Percentiles rank a stretch among this genome's conserved stretches.
These are phyloP conservation scores for Boechera divaricarpa DNA, from an alignment of 345 rosid genomes.

Conservation along the genomic window DNA sequence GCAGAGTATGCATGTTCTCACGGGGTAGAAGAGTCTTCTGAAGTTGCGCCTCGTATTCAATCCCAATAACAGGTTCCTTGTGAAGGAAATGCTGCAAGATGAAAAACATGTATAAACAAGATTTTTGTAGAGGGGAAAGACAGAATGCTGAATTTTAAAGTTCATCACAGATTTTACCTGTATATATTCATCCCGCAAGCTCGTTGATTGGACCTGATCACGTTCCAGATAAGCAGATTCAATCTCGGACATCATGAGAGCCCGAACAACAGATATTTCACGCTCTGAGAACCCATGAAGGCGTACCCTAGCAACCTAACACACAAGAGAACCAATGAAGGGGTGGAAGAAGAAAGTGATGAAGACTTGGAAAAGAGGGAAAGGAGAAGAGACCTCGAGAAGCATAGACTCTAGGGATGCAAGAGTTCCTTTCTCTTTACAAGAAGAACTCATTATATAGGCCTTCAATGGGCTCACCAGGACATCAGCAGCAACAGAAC, in stretches of 20 bases:
- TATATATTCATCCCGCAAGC: slow-evolving; percentile 83
- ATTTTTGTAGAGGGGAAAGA: slow-evolving; percentile 17
- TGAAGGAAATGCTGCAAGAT: slow-evolving; percentile 73
- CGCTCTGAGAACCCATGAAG: slow-evolving; percentile 94
- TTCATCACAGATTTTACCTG: slow-evolving; percentile 56
- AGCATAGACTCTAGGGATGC: slow-evolving; percentile 90
- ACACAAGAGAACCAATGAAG: slow-evolving; percentile 33
- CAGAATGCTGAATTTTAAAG: slow-evolving; percentile 4
- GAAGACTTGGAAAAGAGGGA: slow-evolving; percentile 25
- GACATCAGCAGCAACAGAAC: slow-evolving; percentile 83
- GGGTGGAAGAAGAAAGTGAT: slow-evolving; percentile 11
- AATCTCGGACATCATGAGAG: slow-evolving; percentile 82
- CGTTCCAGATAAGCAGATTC: slow-evolving; percentile 97
- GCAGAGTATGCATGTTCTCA: slow-evolving; percentile 53
- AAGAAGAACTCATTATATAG: slow-evolving; percentile 75
- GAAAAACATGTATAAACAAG: slow-evolving; percentile 11
- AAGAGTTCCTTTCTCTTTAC: slow-evolving; percentile 83
- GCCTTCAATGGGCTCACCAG: slow-evolving; percentile 81
- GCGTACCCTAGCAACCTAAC: slow-evolving; percentile 85
- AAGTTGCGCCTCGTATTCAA: slow-evolving; percentile 88
- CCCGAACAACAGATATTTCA: slow-evolving; percentile 81
- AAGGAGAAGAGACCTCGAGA: slow-evolving; percentile 61
- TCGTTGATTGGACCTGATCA: slow-evolving; percentile 90
- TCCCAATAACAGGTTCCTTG: slow-evolving; percentile 84
- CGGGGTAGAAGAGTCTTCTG: slow-evolving; percentile 87